Percentiles rank a stretch among this genome's conserved stretches.
phyloP scores from a whole-genome alignment of 169 alveolate genomes.

The Plasmodium blacklocki region DNA sequence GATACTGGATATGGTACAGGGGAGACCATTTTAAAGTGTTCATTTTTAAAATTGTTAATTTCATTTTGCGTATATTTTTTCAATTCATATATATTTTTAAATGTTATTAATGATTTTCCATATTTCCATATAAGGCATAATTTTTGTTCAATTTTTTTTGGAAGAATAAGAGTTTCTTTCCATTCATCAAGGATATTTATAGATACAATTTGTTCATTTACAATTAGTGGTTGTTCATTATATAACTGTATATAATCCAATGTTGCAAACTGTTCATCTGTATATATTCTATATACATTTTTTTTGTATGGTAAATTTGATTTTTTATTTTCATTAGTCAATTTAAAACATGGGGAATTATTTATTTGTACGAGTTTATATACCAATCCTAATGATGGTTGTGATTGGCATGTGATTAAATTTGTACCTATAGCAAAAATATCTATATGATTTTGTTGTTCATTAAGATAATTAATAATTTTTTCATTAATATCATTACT shows the following conservation, averaged over 20 bases:
- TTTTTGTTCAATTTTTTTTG: slow-evolving; percentile 52
- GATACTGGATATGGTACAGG: slow-evolving; percentile 22
- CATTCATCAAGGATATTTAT: slow-evolving; percentile 21
- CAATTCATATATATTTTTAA: slow-evolving; percentile 34
- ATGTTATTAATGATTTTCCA: slow-evolving; percentile 43
- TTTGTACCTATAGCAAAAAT: slow-evolving; percentile 94
- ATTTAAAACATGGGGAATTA: slow-evolving; percentile 89
- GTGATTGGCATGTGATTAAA: slow-evolving; percentile 93
- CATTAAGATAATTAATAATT: slow-evolving; percentile 63
- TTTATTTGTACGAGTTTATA: slow-evolving; percentile 92
- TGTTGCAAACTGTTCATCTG: slow-evolving; percentile 77
- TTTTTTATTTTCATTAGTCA: slow-evolving; percentile 91
- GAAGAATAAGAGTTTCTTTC: slow-evolving; percentile 22
- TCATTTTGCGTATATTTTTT: slow-evolving; percentile 46
- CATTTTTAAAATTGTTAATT: slow-evolving; percentile 31
- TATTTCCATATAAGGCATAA: slow-evolving; percentile 45
- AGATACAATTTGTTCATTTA: slow-evolving; percentile 23
- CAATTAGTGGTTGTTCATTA: slow-evolving; percentile 33
- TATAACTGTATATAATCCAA: slow-evolving; percentile 77
- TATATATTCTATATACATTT: slow-evolving; percentile 85
- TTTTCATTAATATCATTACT: slow-evolving; percentile 91
- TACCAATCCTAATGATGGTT: slow-evolving; percentile 94
- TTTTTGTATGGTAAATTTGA: slow-evolving; percentile 90
- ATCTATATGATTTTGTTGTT: slow-evolving; percentile 90
- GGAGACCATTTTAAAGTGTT: slow-evolving; percentile 2